Evolutionary conservation across 2,329 filamentous ascomycete genomes (phyloP), one percentile per base, ranked within the genome.

Genomic region (Penicillium psychrosexuale): DNA sequence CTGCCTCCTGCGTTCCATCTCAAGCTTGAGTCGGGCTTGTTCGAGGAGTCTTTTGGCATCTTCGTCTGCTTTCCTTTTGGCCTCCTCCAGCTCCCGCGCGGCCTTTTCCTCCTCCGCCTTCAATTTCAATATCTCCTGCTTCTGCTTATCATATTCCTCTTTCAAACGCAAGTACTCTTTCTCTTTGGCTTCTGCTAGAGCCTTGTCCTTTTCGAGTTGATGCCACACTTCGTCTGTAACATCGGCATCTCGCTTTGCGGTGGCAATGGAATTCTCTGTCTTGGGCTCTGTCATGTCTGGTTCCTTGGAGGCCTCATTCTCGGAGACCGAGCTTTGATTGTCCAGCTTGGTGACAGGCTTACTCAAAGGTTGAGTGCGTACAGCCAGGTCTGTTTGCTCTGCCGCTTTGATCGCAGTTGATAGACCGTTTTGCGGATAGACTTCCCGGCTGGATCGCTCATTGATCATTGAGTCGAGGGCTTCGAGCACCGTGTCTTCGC

Each of bases 1-100:
- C 65, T 33, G 67, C 40, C 60, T 67, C 56, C 50, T 59, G 54
- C 55, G 70, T 59, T 45, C 68, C 37, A 57, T 57, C 60, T 65
- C 61, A 37, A 53, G 61, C 19, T 44, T 38, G 11, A 65, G 28
- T 9, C 57, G 59, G 13, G 47, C 56, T 51, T 74, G 56, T 64
- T 66, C 53, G 71, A 72, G 55, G 73, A 69, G n/a, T 71, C 58
- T 17, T 56, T 63, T 15, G 3, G 51, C 47, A 7, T 61, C 58
- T 8, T 63, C 56, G 9, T 60, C 55, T 19, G 39, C 39, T 27
- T 50, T 22, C 12, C 22, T 13, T 15, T 34, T 46, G 13, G 50
- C 51, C 2, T 54, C 34, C 33, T 57, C 36, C 2, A 40, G 13
- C 24, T 28, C 45, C n/a, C 27, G 36, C 12, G 42, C n/a, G 11